Conservation (phyloP, 2,329 filamentous ascomycete species). For the Colletotrichum cereale region DNA sequence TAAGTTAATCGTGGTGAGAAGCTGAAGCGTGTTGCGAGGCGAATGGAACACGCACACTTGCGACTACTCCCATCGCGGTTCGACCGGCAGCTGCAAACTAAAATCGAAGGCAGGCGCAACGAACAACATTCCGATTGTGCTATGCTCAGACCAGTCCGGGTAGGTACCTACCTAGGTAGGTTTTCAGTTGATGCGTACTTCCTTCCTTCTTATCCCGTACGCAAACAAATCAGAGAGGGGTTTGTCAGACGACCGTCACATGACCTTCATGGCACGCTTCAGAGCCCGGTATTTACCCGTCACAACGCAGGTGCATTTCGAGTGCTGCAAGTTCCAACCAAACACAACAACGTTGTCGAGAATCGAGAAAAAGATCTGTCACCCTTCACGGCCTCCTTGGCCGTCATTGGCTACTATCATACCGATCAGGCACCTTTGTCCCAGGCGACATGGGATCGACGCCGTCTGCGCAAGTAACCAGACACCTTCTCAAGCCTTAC, state of each 20-base stretch:
- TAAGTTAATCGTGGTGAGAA: too few species aligned
- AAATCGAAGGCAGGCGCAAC: too few species aligned
- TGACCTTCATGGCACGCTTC: conserved; percentile 17
- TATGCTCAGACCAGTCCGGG: too few species aligned
- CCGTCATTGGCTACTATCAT: neutral
- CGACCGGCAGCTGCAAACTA: neutral
- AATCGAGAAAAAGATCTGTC: neutral
- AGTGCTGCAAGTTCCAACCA: neutral
- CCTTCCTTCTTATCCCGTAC: too few species aligned
- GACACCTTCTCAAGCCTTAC: neutral
- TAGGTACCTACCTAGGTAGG: too few species aligned
- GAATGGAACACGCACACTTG: neutral
- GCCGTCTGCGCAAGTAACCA: too few species aligned
- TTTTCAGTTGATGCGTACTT: too few species aligned
- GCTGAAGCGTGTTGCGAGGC: conserved; percentile 2
- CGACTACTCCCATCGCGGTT: neutral
- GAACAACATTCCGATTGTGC: neutral
- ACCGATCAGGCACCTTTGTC: neutral
- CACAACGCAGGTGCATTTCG: neutral
- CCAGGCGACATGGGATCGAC: neutral
- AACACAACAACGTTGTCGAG: neutral
- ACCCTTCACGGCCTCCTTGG: neutral
- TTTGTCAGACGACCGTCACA: conserved; percentile 13
- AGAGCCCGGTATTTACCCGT: neutral
- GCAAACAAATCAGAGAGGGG: neutral